Evolutionary conservation across 495 filamentous ascomycete genomes (phyloP).

Genomic region (Lineolata rhizophorae): DNA sequence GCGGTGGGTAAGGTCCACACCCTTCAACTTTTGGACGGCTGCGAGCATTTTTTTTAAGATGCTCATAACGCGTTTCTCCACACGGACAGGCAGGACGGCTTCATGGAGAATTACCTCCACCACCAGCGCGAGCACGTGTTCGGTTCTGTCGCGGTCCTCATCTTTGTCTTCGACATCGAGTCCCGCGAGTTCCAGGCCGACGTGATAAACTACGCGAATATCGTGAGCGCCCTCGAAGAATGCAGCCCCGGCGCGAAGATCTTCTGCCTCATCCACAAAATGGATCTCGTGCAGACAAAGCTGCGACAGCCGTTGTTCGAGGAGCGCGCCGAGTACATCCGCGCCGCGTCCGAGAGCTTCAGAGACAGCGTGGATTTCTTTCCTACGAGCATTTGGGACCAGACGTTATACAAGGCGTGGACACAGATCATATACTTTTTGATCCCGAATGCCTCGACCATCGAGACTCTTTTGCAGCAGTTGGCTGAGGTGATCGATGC

Average conservation of each 20-base stretch:
- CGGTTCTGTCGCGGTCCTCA: slow-evolving; percentile 83
- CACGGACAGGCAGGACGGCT: slow-evolving; percentile 65
- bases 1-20: slow-evolving; percentile 43
- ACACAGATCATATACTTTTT: slow-evolving; percentile 89
- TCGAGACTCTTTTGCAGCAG: slow-evolving; percentile 59
- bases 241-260: slow-evolving; percentile 66
- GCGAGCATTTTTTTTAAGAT: too few relatives aligned
- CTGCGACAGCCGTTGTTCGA: slow-evolving; percentile 62
- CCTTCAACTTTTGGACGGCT: neutral
- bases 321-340: slow-evolving; percentile 50
- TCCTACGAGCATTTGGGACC: slow-evolving; percentile 95
- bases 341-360: slow-evolving; percentile 52
- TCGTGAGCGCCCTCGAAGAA: slow-evolving; percentile 67
- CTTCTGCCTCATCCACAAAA: slow-evolving; percentile 92
- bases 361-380: slow-evolving; percentile 38
- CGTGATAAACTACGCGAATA: slow-evolving; percentile 66
- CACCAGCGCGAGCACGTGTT: slow-evolving; percentile 92
- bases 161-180: slow-evolving; percentile 98
- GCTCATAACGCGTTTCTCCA: too few relatives aligned
- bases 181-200: slow-evolving; percentile 82
- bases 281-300: slow-evolving; percentile 79
- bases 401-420: slow-evolving; percentile 96
- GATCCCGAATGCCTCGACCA: slow-evolving; percentile 77
- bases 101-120: slow-evolving; percentile 92
- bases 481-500: slow-evolving; percentile 71